A percentile compares a stretch with the other conserved stretches of the same genome.
Conservation (phyloP, 1,284 basidiomycete species). For the Vanrija humicola region DNA sequence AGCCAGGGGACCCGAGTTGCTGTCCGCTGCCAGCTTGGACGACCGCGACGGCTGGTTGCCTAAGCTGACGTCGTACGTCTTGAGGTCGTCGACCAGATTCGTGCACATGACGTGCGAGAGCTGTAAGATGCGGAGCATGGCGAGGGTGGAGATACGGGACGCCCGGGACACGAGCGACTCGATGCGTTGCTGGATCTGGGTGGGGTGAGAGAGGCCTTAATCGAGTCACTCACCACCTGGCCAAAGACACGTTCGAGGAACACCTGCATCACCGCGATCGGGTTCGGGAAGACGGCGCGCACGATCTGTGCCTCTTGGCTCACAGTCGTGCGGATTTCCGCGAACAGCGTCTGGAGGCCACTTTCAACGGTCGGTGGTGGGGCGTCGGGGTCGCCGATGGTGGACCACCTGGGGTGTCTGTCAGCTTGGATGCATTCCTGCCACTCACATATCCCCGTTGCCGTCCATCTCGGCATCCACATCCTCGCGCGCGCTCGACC, state of each 20-base stretch:
- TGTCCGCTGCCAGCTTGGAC: slow-evolving; percentile 10
- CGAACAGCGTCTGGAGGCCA: slow-evolving; percentile 74
- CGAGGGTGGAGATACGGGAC: slow-evolving; percentile 72
- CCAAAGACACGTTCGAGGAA: slow-evolving; percentile 97
- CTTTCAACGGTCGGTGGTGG: slow-evolving; percentile 74
- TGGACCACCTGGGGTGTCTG: slow-evolving; percentile 63
- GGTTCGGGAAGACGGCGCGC: slow-evolving; percentile 96
- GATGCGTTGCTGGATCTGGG: slow-evolving; percentile 88
- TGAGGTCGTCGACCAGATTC: slow-evolving; percentile 83
- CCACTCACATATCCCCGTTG: slow-evolving; percentile 60
- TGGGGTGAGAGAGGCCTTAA: not conserved
- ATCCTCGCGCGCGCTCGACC: slow-evolving; percentile 40
- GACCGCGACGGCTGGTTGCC: slow-evolving; percentile 21
- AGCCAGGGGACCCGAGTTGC: slow-evolving; percentile 52
- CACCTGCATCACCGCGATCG: slow-evolving; percentile 96
- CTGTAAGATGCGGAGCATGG: slow-evolving; percentile 86
- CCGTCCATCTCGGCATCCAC: slow-evolving; percentile 42
- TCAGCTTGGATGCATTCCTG: not conserved
- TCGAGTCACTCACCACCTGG: slow-evolving; percentile 68
- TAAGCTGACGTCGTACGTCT: slow-evolving; percentile 79
- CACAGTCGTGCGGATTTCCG: slow-evolving; percentile 84
- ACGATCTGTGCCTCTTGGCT: slow-evolving; percentile 97
- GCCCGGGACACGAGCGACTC: slow-evolving; percentile 76
- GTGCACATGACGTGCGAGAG: slow-evolving; percentile 79
- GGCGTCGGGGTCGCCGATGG: slow-evolving; percentile 72